phyloP scores from a whole-genome alignment of 1,284 basidiomycete species.

The Ustilago tritici region DNA sequence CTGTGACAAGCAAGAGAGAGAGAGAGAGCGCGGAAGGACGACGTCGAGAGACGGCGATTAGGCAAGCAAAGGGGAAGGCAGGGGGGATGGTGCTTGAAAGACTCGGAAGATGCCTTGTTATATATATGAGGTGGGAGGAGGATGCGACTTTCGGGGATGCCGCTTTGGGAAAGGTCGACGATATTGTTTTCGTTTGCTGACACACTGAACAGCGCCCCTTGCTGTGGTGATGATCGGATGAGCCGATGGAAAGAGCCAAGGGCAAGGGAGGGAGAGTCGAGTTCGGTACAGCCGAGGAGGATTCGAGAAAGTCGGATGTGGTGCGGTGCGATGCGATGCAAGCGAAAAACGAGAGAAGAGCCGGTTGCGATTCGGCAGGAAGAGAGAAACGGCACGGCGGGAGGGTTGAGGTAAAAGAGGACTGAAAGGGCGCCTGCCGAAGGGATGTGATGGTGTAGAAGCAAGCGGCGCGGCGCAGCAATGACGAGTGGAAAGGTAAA shows the following conservation, averaged over 20 bases:
- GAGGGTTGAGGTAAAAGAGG: background rate
- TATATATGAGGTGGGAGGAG: conserved; percentile 8
- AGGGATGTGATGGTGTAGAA: background rate
- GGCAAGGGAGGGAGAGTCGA: background rate
- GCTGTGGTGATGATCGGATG: background rate
- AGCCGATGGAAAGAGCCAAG: background rate
- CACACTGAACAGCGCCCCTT: conserved; percentile 1
- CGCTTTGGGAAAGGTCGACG: background rate
- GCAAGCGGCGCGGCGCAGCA: conserved; percentile 1
- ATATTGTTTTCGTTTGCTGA: conserved; percentile 8
- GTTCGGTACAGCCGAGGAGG: conserved; percentile 4
- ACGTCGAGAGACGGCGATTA: background rate
- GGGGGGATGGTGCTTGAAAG: background rate
- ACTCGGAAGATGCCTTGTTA: background rate
- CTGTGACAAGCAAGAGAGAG: background rate
- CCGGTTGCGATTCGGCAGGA: no score
- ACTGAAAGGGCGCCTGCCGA: no score
- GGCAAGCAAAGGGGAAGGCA: background rate
- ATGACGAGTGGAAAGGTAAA: background rate
- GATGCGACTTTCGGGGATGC: background rate
- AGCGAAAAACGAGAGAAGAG: background rate
- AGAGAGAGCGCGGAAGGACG: background rate
- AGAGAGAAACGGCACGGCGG: no score
- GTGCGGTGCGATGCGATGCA: background rate
- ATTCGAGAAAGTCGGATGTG: background rate